Evolutionary conservation across 805 yeast genomes (phyloP).

Genomic region (Candida hungchunana): DNA sequence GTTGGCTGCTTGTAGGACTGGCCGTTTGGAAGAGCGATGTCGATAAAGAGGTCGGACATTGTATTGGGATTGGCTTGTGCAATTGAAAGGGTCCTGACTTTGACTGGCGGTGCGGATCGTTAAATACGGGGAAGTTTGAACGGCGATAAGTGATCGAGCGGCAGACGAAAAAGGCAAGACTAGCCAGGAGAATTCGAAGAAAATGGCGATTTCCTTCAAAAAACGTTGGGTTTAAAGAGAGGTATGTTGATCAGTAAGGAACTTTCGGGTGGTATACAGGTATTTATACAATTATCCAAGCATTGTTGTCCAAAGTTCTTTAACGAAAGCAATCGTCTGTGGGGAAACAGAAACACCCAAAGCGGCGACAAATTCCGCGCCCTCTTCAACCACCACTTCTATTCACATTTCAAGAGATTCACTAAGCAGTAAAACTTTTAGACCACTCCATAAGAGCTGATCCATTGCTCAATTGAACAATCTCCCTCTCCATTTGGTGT

Average conservation of each 20-base stretch:
- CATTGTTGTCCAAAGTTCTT: neutral
- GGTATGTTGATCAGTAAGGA: too few relatives aligned
- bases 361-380: neutral
- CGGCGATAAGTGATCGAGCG: neutral
- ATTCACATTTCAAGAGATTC: too few relatives aligned
- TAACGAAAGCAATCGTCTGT: neutral
- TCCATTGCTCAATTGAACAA: too few relatives aligned
- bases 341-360: neutral
- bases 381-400: too few relatives aligned
- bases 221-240: too few relatives aligned
- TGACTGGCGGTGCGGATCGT: neutral
- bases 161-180: too few relatives aligned
- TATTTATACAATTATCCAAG: neutral
- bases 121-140: neutral
- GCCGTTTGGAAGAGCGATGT: conserved; percentile 63
- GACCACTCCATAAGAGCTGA: too few relatives aligned
- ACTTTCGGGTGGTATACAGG: too few relatives aligned
- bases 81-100: neutral
- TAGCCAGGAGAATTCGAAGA: too few relatives aligned
- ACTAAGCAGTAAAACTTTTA: too few relatives aligned
- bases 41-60: conserved; percentile 23
- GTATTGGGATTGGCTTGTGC: neutral
- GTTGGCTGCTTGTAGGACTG: conserved; percentile 63
- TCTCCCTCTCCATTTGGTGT: too few relatives aligned
- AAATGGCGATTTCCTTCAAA: too few relatives aligned